Evolutionary conservation across 2,329 filamentous ascomycete species (phyloP).

Genomic region (Lojkania enalia): DNA sequence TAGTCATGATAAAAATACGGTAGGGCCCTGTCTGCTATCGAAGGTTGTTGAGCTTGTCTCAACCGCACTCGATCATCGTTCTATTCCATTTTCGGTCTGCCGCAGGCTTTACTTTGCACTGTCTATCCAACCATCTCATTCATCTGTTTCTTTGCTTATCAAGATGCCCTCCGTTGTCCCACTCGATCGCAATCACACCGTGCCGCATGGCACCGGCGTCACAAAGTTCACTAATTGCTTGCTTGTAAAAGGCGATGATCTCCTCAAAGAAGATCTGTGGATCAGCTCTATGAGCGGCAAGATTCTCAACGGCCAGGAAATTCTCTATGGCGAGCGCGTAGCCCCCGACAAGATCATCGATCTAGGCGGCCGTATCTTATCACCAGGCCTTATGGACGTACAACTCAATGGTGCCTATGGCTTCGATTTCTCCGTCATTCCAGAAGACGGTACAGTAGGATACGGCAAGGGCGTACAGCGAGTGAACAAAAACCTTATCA

Average conservation of each 20-base stretch:
- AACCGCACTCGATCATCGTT: constrained; percentile 22
- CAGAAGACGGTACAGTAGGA: constrained; percentile 59
- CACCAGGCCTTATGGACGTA: constrained; percentile 85
- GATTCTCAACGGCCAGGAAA: constrained; percentile 71
- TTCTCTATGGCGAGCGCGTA: constrained; percentile 68
- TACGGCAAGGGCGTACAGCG: constrained; percentile 74
- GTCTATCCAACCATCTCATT: constrained; percentile 9
- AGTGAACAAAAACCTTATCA: constrained; percentile 71
- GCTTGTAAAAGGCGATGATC: constrained; percentile 66
- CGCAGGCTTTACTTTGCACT: constrained; percentile 10
- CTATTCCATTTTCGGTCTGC: constrained; percentile 24
- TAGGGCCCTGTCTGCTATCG: constrained; percentile 16
- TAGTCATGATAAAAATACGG: constrained; percentile 27
- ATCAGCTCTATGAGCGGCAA: constrained; percentile 80
- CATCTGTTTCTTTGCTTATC: constrained; percentile 8
- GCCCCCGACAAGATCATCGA: constrained; percentile 76
- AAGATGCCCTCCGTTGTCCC: constrained; percentile 48
- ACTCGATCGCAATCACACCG: constrained; percentile 34
- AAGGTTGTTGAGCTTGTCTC: constrained; percentile 34
- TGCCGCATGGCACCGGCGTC: constrained; percentile 53
- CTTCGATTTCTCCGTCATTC: constrained; percentile 84
- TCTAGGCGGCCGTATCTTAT: constrained; percentile 78
- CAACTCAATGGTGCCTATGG: constrained; percentile 92
- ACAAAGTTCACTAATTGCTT: constrained; percentile 91
- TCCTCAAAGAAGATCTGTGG: constrained; percentile 84